Percentiles rank a stretch among this genome's conserved stretches.
These are phyloP conservation scores for Cystofilobasidium capitatum DNA, from an alignment of 768 basidiomycete genomes.

Conservation along the genomic window DNA sequence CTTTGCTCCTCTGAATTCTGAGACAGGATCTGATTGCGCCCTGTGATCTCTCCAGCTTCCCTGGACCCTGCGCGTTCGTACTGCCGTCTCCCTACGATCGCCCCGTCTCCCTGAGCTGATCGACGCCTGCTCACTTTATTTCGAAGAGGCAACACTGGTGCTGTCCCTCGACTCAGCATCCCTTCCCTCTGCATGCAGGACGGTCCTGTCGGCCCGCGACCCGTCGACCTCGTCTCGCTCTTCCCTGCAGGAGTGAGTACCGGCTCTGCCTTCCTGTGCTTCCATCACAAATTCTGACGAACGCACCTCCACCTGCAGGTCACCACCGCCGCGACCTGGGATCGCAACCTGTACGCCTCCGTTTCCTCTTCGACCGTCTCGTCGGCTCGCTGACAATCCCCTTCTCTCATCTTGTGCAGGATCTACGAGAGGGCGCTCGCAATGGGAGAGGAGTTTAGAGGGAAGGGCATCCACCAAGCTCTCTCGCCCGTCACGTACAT, in stretches of 20 bases:
- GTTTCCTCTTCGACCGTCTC: no score
- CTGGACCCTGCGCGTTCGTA: background rate
- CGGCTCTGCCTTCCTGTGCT: background rate
- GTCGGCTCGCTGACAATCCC: no score
- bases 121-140: background rate
- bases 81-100: background rate
- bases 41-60: no score
- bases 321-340: no score
- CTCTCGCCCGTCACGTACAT: constrained; percentile 40
- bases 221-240: background rate
- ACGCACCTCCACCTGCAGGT: background rate
- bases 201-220: background rate
- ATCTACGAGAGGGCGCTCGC: constrained; percentile 60
- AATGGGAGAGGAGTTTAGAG: constrained; percentile 75
- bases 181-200: background rate
- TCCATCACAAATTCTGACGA: background rate
- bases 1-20: no score
- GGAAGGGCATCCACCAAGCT: constrained; percentile 72
- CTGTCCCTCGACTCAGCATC: background rate
- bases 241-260: background rate
- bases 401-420: no score
- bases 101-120: background rate
- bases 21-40: no score
- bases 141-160: background rate
- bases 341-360: no score